These are phyloP conservation scores for Casuarina glauca DNA, from an alignment of 306 rosid species.

Conservation along the genomic window DNA sequence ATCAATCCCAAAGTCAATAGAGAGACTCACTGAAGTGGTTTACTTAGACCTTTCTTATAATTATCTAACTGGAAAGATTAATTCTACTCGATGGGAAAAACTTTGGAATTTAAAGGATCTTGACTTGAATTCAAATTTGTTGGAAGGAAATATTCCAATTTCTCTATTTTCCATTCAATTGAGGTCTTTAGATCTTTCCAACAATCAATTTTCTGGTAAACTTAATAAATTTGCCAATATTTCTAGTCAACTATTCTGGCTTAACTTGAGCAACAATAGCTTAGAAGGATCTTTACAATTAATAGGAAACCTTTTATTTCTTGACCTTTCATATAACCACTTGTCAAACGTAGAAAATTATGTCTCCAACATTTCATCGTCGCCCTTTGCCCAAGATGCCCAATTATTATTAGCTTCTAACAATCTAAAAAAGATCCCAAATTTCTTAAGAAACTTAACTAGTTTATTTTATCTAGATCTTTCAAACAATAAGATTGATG, in stretches of 20 bases:
- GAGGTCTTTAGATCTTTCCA: neutral
- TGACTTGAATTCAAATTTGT: neutral
- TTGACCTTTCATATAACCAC: constrained; percentile 30
- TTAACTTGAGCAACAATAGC: constrained; percentile 11
- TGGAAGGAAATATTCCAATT: neutral
- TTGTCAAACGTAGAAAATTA: neutral
- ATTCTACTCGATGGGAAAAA: constrained; percentile 3
- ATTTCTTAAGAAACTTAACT: constrained; percentile 20
- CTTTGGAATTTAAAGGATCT: neutral
- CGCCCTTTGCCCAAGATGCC: neutral
- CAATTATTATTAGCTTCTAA: constrained; percentile 21
- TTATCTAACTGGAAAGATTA: neutral
- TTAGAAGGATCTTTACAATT: constrained; percentile 4
- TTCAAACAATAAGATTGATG: constrained; percentile 40
- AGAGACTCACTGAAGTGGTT: neutral
- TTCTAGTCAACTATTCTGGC: neutral
- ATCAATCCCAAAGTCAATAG: constrained; percentile 26
- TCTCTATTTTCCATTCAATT: constrained; percentile 3
- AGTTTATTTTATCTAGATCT: constrained; percentile 18
- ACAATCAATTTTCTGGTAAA: constrained; percentile 9
- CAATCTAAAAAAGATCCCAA: constrained; percentile 6
- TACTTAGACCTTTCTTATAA: neutral
- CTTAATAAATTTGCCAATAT: constrained; percentile 3
- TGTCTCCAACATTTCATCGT: neutral
- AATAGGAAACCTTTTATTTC: neutral